These are phyloP conservation scores for Leccinum subtestaceum DNA, from an alignment of 768 basidiomycete genomes.

Conservation along the genomic window DNA sequence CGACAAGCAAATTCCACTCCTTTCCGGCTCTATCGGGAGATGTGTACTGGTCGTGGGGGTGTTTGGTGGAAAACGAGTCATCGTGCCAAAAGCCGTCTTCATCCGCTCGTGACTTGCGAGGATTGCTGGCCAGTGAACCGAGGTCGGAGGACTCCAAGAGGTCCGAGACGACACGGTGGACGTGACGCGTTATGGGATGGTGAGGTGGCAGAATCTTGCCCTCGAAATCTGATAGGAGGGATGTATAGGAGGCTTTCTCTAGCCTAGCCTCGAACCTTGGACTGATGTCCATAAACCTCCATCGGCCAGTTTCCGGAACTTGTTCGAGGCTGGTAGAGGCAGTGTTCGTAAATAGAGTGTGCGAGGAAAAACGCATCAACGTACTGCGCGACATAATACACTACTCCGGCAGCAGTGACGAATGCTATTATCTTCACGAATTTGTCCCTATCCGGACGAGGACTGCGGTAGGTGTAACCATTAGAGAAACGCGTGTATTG, in stretches of 20 bases:
- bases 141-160: conserved; percentile 73
- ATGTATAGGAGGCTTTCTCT: conserved; percentile 36
- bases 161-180: conserved; percentile 64
- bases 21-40: conserved; percentile 23
- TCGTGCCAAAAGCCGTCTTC: conserved; percentile 25
- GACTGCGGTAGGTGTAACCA: conserved; percentile 1
- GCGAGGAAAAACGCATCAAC: conserved; percentile 2
- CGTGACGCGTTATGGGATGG: conserved; percentile 64
- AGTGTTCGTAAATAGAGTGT: background rate
- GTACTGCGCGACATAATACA: conserved; percentile 32
- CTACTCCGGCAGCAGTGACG: conserved; percentile 18
- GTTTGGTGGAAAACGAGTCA: conserved; percentile 17
- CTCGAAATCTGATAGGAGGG: conserved; percentile 52
- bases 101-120: background rate
- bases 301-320: conserved; percentile 83
- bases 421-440: conserved; percentile 16
- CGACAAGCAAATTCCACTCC: conserved; percentile 74
- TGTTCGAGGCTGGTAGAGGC: conserved; percentile 61
- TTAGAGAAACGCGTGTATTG: conserved; percentile 31
- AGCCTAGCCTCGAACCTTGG: conserved; percentile 55
- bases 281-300: conserved; percentile 83
- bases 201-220: conserved; percentile 58
- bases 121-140: conserved; percentile 45
- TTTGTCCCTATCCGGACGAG: conserved; percentile 9
- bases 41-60: background rate